Percentiles rank a stretch among this genome's conserved stretches.
Conservation (phyloP, 768 basidiomycete genomes). For the Brasilioporus rufonigricans region DNA sequence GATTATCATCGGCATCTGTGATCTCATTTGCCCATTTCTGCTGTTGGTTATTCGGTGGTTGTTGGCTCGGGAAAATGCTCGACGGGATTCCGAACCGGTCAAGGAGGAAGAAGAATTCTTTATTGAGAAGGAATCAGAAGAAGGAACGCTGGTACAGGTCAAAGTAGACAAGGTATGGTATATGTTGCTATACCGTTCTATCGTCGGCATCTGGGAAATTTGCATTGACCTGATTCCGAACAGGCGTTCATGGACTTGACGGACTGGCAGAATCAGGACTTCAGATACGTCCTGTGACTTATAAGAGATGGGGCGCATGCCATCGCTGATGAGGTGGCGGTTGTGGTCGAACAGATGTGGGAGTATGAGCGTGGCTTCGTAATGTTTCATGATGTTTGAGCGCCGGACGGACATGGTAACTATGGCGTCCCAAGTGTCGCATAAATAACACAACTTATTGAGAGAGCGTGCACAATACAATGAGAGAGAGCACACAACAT, state of each 20-base stretch:
- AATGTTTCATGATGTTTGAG: no score
- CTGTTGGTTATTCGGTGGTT: constrained; percentile 50
- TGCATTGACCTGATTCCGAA: neutral
- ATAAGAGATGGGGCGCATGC: neutral
- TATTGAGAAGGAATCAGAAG: constrained; percentile 47
- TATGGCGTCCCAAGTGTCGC: no score
- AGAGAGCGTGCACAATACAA: no score
- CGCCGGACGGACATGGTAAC: no score
- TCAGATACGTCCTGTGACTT: constrained; percentile 62
- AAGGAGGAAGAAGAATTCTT: constrained; percentile 61
- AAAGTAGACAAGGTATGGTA: constrained; percentile 61
- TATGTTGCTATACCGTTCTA: no score
- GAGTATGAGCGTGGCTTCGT: no score
- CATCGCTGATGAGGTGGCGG: neutral
- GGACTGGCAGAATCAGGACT: constrained; percentile 68
- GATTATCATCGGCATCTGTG: constrained; percentile 71
- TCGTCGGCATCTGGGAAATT: no score
- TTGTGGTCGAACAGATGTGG: no score
- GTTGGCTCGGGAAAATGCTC: constrained; percentile 59
- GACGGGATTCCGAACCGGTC: constrained; percentile 58
- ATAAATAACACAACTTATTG: no score
- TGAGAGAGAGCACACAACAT: no score
- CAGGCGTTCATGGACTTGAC: constrained; percentile 75
- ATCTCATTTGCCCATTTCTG: constrained; percentile 48
- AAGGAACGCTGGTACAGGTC: constrained; percentile 52